phyloP scores from a whole-genome alignment of 2,329 filamentous ascomycete genomes.

The Penicillium psychrosexuale region DNA sequence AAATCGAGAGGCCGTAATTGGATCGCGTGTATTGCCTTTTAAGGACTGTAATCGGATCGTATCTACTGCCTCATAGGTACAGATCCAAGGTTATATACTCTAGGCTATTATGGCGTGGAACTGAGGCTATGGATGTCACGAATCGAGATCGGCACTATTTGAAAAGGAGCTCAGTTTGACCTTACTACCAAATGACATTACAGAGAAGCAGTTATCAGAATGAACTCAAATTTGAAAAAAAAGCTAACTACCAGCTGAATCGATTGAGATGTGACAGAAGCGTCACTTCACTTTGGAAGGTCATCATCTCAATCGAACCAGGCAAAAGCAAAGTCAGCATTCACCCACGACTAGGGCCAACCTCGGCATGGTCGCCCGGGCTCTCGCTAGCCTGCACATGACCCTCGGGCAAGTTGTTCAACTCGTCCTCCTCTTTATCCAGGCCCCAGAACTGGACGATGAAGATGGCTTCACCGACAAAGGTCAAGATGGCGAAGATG shows the following conservation, averaged over 20 bases:
- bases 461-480: conserved; percentile 43
- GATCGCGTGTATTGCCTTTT: too few relatives aligned
- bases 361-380: not conserved
- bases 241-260: not conserved
- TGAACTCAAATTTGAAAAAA: not conserved
- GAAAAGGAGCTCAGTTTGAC: not conserved
- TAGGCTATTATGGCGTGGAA: not conserved
- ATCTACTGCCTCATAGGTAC: not conserved
- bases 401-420: conserved; percentile 49
- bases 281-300: not conserved
- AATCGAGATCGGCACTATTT: not conserved
- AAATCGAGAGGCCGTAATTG: not conserved
- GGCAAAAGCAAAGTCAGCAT: not conserved
- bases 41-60: not conserved
- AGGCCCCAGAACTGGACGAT: conserved; percentile 54
- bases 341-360: not conserved
- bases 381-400: conserved; percentile 15
- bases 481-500: not conserved
- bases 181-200: not conserved
- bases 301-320: not conserved
- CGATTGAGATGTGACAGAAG: not conserved
- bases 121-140: not conserved
- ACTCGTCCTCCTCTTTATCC: conserved; percentile 65
- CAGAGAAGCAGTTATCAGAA: not conserved
- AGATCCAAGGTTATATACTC: not conserved